Evolutionary conservation across 1,284 basidiomycete genomes (phyloP), one percentile per base, ranked within the genome.

Genomic region (Austroboletus sp.): DNA sequence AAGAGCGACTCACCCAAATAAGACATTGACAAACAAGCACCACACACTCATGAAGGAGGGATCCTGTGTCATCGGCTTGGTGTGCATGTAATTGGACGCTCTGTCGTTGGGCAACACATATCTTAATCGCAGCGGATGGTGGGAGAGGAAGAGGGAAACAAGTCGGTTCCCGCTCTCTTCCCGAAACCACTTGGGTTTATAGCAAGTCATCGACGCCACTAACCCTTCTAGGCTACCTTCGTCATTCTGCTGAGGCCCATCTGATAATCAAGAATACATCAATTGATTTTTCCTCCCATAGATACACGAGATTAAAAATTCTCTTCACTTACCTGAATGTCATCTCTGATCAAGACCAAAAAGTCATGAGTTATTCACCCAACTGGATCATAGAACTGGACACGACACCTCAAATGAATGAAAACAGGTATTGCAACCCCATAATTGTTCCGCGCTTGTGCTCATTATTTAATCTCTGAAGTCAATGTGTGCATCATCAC

Each of bases 171-270:
- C 12, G 11, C n/a, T 16, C 15, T 26, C 31, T 15, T 3, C n/a
- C 31, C n/a, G 23, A 27, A 10, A 15, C 26, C 23, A 15, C 6
- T 30, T 21, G 15, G 7, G 25, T 45, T 41, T 57, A 45, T 35
- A 17, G 8, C n/a, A 4, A 4, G 2, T 8, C 6, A 3, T 13
- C 1, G 27, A 52, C 57, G 52, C 17, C 13, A 16, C 19, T 16
- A 17, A 6, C 30, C 33, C 17, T 17, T 10, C 0, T 37, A 9
- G 23, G 36, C 15, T 36, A 12, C 13, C n/a, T 31, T 19, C 27
- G 32, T 33, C 9, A 15, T 26, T 30, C 6, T 31, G 26, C 17
- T 12, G 32, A 16, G 23, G 21, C 44, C n/a, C n/a, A 19, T 7
- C 38, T 32, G 35, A 40, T 40, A 37, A 34, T 34, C 21, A 15